Evolutionary conservation across 108 stramenopile species (phyloP), one percentile per base, ranked within the genome.

Genomic region (Fragilaria crotonensis): DNA sequence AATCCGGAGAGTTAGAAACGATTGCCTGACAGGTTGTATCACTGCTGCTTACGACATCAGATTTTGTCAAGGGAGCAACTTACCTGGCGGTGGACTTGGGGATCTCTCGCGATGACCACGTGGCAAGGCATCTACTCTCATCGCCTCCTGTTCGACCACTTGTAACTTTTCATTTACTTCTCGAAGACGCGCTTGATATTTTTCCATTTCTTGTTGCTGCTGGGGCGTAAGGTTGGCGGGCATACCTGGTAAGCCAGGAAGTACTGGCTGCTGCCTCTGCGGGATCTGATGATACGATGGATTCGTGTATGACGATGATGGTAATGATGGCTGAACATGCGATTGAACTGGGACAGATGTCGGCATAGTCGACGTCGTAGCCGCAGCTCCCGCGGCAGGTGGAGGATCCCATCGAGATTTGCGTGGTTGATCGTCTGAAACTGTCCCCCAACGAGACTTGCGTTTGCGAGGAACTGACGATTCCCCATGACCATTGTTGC

Each of bases 11-110:
- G n/a, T n/a, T n/a, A n/a, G n/a, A n/a, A n/a, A n/a, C n/a, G n/a
- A n/a, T n/a, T n/a, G n/a, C n/a, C n/a, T n/a, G n/a, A n/a, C n/a
- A n/a, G n/a, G n/a, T n/a, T n/a, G n/a, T n/a, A n/a, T n/a, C n/a
- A n/a, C n/a, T n/a, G n/a, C n/a, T n/a, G n/a, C n/a, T n/a, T n/a
- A n/a, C n/a, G n/a, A n/a, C n/a, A n/a, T n/a, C n/a, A n/a, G n/a
- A n/a, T n/a, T n/a, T n/a, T n/a, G n/a, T n/a, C n/a, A n/a, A n/a
- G n/a, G n/a, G n/a, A n/a, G 47, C 9, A 33, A 67, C 72, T 46
- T 73, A 78, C 77, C 59, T 48, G 93, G 93, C 23, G 93, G 93
- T 4, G 93, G 93, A 45, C 83, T 85, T 28, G 89, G 89, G 17
- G 82, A 84, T 23, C 93, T 75, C 33, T 89, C 89, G 21, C 89